These are phyloP conservation scores for Oryza nivara DNA, from an alignment of 176 grass and related monocot species.

Conservation along the genomic window DNA sequence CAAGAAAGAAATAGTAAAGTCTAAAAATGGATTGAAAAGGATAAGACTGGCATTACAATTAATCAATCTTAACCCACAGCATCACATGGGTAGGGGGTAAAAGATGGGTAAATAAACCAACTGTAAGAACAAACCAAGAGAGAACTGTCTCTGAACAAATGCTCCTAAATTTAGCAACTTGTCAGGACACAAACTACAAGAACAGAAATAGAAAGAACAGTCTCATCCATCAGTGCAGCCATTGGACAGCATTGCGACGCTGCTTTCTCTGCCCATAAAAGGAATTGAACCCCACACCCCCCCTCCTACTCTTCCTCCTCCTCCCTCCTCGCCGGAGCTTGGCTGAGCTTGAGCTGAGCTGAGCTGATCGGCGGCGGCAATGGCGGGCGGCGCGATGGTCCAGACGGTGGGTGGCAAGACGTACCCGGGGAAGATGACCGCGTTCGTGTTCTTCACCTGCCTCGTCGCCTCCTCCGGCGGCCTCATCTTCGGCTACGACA, in stretches of 20 bases:
- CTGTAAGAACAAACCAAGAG: neutral
- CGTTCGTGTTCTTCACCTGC: constrained; percentile 74
- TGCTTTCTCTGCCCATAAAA: constrained; percentile 20
- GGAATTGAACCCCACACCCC: neutral
- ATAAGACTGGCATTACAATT: neutral
- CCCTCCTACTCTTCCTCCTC: neutral
- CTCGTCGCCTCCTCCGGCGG: constrained; percentile 70
- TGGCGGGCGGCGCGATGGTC: constrained; percentile 73
- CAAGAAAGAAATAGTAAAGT: constrained; percentile 42
- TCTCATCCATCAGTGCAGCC: constrained; percentile 37
- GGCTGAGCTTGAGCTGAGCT: neutral
- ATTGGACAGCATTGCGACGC: constrained; percentile 11
- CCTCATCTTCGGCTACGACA: constrained; percentile 86
- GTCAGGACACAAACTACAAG: neutral
- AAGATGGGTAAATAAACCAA: neutral
- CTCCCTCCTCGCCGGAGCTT: no score
- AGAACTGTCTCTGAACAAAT: neutral
- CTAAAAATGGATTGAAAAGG: constrained; percentile 56
- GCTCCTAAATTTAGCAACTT: constrained; percentile 36
- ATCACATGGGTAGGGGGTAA: neutral
- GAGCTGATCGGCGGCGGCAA: constrained; percentile 11
- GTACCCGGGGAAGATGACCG: constrained; percentile 66
- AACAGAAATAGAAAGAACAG: constrained; percentile 35
- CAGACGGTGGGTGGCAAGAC: constrained; percentile 55
- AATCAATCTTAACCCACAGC: neutral